Base-by-base conservation (phyloP, 805 yeast species). In the Maudiozyma serrabonitensis region DNA sequence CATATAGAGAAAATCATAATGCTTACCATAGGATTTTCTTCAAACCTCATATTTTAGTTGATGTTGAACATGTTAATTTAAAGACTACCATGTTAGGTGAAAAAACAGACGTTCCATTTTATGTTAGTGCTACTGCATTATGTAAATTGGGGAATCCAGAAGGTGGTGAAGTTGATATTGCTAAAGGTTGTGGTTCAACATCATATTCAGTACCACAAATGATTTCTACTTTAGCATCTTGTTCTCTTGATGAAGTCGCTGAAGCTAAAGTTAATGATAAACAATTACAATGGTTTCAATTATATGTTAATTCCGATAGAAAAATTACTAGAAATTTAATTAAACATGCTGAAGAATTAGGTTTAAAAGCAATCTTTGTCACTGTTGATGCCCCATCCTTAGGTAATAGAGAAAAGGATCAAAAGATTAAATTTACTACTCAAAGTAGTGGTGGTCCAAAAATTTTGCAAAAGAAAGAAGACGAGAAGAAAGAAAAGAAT, bases 381-480 rank as follows among this genome's bases (percentile, higher is more conserved):
- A 89, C 97, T 0, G 95, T 87, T 7, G 96, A 89, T 71, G 95
- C 96, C 0, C 96, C 96, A 6, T 84, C 85, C 53, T 73, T 89
- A 41, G 97, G 97, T 13, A 79, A 93, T 54, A 79, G 97, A 57
- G 97, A 90, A 66, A 89, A 87, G 66, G 96, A 88, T 61, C 78
- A 79, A 79, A 77, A 87, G 53, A 67, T 80, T 49, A 84, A 84
- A 62, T 76, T 76, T 53, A 66, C 70, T 18, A 77, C 70, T 38
- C 45, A 28, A 31, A 55, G 64, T 13, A 46, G 46, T 13, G 49
- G 43, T n/a, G 59, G 62, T 23, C 60, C 68, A 13, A 50, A 54
- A 34, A 66, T 76, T 13, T 74, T 73, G 63, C 77, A 74, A 46
- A 75, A 75, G 75, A 71, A 75, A 15, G 42, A 23, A 19, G 42